Evolutionary conservation across 176 grass and related monocot genomes (phyloP).

Genomic region (Juncus inflexus): DNA sequence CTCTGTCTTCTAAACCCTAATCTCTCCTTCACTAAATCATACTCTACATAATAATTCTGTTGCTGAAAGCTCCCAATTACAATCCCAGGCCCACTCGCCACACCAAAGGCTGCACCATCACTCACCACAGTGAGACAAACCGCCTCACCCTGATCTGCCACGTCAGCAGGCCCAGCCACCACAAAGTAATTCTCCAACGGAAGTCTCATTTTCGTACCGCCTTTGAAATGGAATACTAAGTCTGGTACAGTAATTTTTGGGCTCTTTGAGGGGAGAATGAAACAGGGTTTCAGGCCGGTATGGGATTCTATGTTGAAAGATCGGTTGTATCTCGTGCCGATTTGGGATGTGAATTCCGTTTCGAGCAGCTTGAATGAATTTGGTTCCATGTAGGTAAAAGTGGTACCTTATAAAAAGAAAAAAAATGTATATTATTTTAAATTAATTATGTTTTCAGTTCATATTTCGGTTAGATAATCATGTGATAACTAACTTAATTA

Average conservation of each 20-base stretch:
- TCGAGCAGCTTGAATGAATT: constrained; percentile 42
- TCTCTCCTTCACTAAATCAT: constrained; percentile 57
- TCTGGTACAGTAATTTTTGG: constrained; percentile 51
- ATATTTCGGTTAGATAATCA: too few species aligned
- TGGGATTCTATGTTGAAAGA: constrained; percentile 38
- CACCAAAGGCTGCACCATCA: constrained; percentile 18
- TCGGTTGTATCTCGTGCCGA: constrained; percentile 47
- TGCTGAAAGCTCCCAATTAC: constrained; percentile 91
- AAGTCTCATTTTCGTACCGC: constrained; percentile 52
- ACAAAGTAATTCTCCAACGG: constrained; percentile 82
- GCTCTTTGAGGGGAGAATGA: constrained; percentile 36
- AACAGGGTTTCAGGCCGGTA: constrained; percentile 63
- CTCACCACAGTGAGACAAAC: constrained; percentile 76
- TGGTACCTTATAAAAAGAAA: constrained; percentile 25
- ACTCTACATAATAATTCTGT: constrained; percentile 81
- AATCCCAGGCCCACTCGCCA: constrained; percentile 47
- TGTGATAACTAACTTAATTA: too few species aligned
- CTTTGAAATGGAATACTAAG: constrained; percentile 54
- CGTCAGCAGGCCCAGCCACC: not conserved
- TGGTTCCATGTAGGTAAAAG: constrained; percentile 69
- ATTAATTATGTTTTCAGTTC: too few species aligned
- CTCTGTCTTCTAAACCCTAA: constrained; percentile 64
- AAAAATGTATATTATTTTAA: too few species aligned
- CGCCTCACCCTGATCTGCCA: not conserved
- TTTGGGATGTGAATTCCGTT: constrained; percentile 29